Evolutionary conservation across 2,329 filamentous ascomycete genomes (phyloP).

Genomic region (Pseudovirgaria hyperparasitica): DNA sequence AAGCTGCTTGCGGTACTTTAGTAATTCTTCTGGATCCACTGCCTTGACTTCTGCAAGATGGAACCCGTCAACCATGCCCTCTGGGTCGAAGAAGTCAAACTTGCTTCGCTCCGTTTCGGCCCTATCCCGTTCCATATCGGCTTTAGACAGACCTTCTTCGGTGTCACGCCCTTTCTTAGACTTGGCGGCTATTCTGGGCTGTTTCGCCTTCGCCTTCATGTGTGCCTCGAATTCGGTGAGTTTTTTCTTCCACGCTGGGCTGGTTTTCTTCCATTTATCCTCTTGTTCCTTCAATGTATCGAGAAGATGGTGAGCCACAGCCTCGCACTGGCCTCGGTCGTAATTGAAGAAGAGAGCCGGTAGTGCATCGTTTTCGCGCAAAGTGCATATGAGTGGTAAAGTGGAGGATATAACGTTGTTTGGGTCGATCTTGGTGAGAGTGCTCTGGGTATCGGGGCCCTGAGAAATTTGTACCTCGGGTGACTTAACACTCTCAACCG

Average conservation of each 20-base stretch:
- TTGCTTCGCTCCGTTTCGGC: conserved; percentile 39
- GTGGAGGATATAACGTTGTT: conserved; percentile 29
- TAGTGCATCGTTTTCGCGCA: conserved; percentile 52
- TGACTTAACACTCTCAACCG: conserved; percentile 10
- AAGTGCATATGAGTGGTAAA: conserved; percentile 44
- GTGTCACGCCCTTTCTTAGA: conserved; percentile 31
- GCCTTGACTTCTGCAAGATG: conserved; percentile 54
- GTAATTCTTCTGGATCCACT: conserved; percentile 45
- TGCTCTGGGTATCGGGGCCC: conserved; percentile 8
- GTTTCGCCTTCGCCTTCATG: conserved; percentile 35
- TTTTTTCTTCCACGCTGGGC: conserved; percentile 47
- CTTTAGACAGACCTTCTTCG: conserved; percentile 39
- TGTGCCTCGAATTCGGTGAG: conserved; percentile 46
- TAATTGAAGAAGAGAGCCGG: conserved; percentile 71
- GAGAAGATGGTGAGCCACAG: conserved; percentile 40
- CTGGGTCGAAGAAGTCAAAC: conserved; percentile 53
- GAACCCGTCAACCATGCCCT: conserved; percentile 49
- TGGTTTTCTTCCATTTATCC: conserved; percentile 41
- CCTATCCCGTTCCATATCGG: conserved; percentile 44
- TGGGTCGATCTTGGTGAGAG: conserved; percentile 9
- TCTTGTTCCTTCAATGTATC: conserved; percentile 43
- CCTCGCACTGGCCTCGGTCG: conserved; percentile 53
- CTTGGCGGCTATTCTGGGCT: conserved; percentile 15
- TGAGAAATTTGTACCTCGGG: conserved; percentile 2
- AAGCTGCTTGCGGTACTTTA: conserved; percentile 40